Evolutionary conservation across 805 yeast species (phyloP).

Genomic region (Spathaspora girioi): DNA sequence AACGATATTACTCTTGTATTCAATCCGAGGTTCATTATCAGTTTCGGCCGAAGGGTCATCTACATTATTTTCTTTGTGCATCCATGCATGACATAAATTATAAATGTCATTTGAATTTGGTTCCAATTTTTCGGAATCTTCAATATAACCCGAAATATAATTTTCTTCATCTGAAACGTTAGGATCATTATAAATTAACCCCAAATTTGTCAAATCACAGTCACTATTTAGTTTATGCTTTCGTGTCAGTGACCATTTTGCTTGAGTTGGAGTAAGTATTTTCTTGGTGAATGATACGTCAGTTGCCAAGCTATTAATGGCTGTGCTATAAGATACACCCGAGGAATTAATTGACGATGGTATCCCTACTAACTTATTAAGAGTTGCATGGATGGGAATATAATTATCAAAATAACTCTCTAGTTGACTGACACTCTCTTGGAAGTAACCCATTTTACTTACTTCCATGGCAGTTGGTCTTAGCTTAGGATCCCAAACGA

Average conservation of each 20-base stretch:
- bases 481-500: constrained; percentile 77
- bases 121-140: neutral
- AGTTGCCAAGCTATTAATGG: neutral
- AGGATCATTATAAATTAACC: neutral
- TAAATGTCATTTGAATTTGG: constrained; percentile 1
- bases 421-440: constrained; percentile 27
- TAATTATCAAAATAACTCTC: constrained; percentile 6
- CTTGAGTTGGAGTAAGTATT: constrained; percentile 1
- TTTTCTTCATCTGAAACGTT: constrained; percentile 2
- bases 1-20: neutral
- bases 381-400: neutral
- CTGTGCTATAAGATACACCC: neutral
- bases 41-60: neutral
- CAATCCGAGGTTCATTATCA: constrained; percentile 2
- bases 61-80: constrained; percentile 3
- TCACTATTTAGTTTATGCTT: neutral
- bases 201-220: neutral
- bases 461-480: constrained; percentile 52
- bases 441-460: constrained; percentile 53
- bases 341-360: neutral
- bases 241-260: neutral
- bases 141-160: constrained; percentile 5
- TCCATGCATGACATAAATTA: constrained; percentile 3
- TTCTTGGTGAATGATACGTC: constrained; percentile 5
- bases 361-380: constrained; percentile 4